Conservation (phyloP, 805 yeast species). For the Lipomyces spencermartinsiae region DNA sequence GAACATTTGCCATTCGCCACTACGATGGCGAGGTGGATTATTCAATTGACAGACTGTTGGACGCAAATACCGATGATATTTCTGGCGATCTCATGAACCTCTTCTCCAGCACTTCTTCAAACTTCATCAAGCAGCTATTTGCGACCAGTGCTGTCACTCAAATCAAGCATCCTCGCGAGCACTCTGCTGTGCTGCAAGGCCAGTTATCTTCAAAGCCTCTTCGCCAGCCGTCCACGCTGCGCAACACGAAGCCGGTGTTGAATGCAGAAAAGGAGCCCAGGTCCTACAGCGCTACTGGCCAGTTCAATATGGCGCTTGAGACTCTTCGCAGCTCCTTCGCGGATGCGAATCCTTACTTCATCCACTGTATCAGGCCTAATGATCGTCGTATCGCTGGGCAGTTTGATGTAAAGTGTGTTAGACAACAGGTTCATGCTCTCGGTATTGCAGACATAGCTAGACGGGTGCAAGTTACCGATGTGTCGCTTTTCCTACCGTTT, state of each 20-base stretch:
- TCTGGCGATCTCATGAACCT: conserved; percentile 51
- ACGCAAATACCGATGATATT: conserved; percentile 59
- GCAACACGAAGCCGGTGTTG: conserved; percentile 34
- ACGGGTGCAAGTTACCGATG: conserved; percentile 49
- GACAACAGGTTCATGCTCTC: conserved; percentile 51
- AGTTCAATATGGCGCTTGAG: conserved; percentile 47
- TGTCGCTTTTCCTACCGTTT: conserved; percentile 50
- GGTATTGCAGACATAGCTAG: conserved; percentile 52
- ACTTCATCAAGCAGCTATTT: conserved; percentile 47
- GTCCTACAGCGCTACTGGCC: conserved; percentile 44
- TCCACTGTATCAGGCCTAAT: conserved; percentile 52
- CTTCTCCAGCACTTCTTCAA: conserved; percentile 49
- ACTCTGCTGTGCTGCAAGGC: conserved; percentile 47
- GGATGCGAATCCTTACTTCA: conserved; percentile 50
- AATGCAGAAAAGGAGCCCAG: conserved; percentile 31
- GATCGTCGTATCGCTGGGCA: conserved; percentile 48
- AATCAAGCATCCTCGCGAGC: conserved; percentile 44
- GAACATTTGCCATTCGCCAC: conserved; percentile 57
- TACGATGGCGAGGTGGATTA: conserved; percentile 67
- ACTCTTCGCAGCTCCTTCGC: conserved; percentile 48
- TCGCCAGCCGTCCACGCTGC: conserved; percentile 48
- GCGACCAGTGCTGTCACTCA: conserved; percentile 47
- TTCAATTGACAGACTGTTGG: conserved; percentile 57
- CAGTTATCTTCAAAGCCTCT: conserved; percentile 50
- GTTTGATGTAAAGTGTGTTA: conserved; percentile 52